A percentile compares a stretch with the other conserved stretches of the same genome.
phyloP scores from a whole-genome alignment of 768 basidiomycete genomes.

The Boletus pseudo-olivaceus region DNA sequence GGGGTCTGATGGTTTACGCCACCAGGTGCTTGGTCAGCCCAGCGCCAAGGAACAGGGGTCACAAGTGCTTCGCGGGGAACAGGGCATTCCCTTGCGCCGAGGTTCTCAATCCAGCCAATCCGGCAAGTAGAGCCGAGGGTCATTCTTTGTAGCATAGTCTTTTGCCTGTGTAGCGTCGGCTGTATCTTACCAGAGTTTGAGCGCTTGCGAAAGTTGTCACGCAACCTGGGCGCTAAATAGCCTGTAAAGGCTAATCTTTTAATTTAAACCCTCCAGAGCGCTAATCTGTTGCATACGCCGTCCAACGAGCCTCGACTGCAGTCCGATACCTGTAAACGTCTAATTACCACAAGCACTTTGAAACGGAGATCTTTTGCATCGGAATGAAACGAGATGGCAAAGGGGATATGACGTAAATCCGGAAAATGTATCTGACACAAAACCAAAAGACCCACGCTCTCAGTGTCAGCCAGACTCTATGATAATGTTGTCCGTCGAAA shows the following conservation, averaged over 20 bases:
- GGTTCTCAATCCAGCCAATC: constrained; percentile 21
- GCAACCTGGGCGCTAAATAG: constrained; percentile 6
- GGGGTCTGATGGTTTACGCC: not conserved
- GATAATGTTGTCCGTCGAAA: constrained; percentile 20
- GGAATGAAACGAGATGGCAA: too few species aligned
- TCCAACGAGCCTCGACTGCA: too few species aligned
- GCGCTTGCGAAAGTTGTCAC: not conserved
- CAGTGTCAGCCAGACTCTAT: not conserved
- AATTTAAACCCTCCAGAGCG: not conserved
- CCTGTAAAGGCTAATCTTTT: constrained; percentile 20
- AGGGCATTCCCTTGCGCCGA: constrained; percentile 30
- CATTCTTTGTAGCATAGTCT: not conserved
- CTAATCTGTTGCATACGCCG: too few species aligned
- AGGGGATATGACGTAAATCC: constrained; percentile 7
- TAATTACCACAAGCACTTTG: not conserved
- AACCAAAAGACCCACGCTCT: constrained; percentile 2
- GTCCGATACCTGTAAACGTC: too few species aligned
- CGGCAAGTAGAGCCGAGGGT: constrained; percentile 12
- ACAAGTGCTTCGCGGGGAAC: constrained; percentile 50
- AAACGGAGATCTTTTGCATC: too few species aligned
- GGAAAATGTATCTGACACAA: not conserved
- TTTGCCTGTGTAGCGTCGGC: not conserved
- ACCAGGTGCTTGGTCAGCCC: constrained; percentile 31
- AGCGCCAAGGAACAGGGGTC: constrained; percentile 51
- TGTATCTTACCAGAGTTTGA: not conserved